Conservation (phyloP, 1,284 basidiomycete species). For the Cystobasidium slooffiae region DNA sequence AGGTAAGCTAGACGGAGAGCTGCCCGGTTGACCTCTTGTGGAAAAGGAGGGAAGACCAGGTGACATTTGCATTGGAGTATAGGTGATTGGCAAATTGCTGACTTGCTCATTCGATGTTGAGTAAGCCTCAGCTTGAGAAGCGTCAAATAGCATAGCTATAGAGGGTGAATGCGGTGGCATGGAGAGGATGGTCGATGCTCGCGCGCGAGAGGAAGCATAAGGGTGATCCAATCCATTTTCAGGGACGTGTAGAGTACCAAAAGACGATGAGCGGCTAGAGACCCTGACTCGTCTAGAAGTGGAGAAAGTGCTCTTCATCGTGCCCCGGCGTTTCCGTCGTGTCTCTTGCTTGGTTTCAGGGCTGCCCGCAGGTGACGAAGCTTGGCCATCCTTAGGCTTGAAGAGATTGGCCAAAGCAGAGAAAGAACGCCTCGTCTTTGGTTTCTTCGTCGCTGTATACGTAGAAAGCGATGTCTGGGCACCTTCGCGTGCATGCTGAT, state of each 20-base stretch:
- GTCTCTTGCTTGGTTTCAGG: not conserved
- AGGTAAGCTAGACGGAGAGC: not conserved
- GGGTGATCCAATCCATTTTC: not conserved
- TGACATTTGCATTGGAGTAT: constrained; percentile 4
- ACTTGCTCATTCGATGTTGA: not conserved
- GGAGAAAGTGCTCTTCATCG: not conserved
- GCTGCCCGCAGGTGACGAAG: not conserved
- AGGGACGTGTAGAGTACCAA: constrained; percentile 1
- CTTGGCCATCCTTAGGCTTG: not conserved
- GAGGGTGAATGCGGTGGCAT: constrained; percentile 12
- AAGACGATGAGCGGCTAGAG: not conserved
- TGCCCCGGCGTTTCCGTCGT: not conserved
- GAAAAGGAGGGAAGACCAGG: not conserved
- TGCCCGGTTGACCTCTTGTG: not conserved
- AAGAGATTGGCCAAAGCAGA: constrained; percentile 8
- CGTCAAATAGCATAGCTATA: constrained; percentile 14
- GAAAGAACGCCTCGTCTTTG: constrained; percentile 1
- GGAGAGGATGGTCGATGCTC: constrained; percentile 9
- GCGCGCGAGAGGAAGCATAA: not conserved
- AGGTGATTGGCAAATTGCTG: not conserved
- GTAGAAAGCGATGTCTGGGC: not conserved
- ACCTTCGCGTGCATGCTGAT: not conserved
- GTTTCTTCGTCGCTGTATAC: not conserved
- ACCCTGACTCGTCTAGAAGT: not conserved
- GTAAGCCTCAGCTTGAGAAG: constrained; percentile 10